Evolutionary conservation across 2,329 filamentous ascomycete species (phyloP).

Genomic region (Metarhizium sp.): DNA sequence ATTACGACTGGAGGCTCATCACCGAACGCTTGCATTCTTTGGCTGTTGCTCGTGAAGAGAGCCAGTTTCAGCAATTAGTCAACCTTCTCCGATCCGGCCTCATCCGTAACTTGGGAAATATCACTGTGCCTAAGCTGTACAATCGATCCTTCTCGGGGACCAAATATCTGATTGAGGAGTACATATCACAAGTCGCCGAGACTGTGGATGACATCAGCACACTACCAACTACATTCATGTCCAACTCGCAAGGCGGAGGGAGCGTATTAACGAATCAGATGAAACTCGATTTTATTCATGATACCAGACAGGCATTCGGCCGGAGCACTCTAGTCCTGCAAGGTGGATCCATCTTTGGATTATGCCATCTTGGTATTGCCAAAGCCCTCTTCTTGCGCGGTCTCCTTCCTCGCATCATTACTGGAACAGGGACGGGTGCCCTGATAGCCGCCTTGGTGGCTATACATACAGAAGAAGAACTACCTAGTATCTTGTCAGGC

Average conservation of each 20-base stretch:
- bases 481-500: slow-evolving; percentile 66
- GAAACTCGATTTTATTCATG: slow-evolving; percentile 79
- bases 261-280: slow-evolving; percentile 55
- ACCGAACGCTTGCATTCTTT: slow-evolving; percentile 65
- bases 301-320: slow-evolving; percentile 81
- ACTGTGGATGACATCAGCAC: slow-evolving; percentile 67
- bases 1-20: slow-evolving; percentile 83
- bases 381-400: slow-evolving; percentile 76
- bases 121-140: slow-evolving; percentile 72
- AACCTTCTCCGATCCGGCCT: slow-evolving; percentile 72
- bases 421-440: slow-evolving; percentile 82
- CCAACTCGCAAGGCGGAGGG: slow-evolving; percentile 22
- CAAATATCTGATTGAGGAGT: slow-evolving; percentile 85
- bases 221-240: slow-evolving; percentile 47
- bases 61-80: slow-evolving; percentile 64
- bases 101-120: slow-evolving; percentile 84
- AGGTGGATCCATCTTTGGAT: slow-evolving; percentile 82
- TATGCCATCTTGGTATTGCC: slow-evolving; percentile 84
- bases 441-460: slow-evolving; percentile 82
- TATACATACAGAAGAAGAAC: slow-evolving; percentile 77
- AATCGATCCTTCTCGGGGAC: slow-evolving; percentile 81
- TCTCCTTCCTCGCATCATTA: slow-evolving; percentile 79
- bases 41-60: slow-evolving; percentile 56
- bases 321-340: slow-evolving; percentile 78
- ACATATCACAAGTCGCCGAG: slow-evolving; percentile 74